Evolutionary conservation across 1,284 basidiomycete genomes (phyloP), one percentile per base, ranked within the genome.

Genomic region (Agroathelia rolfsii): DNA sequence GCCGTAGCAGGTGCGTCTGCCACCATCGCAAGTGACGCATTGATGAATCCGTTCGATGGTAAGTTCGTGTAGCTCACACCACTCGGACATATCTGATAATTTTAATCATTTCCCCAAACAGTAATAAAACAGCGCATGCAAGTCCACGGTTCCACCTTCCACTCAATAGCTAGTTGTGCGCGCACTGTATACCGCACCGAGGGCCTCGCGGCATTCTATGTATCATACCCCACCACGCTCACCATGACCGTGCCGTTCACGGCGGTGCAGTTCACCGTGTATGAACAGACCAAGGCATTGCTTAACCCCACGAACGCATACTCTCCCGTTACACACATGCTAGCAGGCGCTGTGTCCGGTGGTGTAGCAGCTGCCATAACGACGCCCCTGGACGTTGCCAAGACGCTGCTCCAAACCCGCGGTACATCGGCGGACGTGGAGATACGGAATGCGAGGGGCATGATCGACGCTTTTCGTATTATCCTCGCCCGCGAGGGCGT

Each of bases 41-140:
- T 98, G 39, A 99, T 99, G 95, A 99, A 98, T 59, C 95, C 95
- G 3, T 99, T 99, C 53, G 95, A 99, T 61, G 92, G 92, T 94
- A 55, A 54, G 76, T 58, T 28, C 24, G 15, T 24, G 15, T 41
- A n/a, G n/a, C n/a, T n/a, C n/a, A n/a, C n/a, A n/a, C n/a, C n/a
- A n/a, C n/a, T n/a, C n/a, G 36, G 24, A 19, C 24, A 20, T n/a
- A n/a, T n/a, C n/a, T n/a, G n/a, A 28, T 17, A 13, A 30, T 29
- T 33, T 19, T 25, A 24, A 10, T 40, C 17, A 20, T 18, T 38
- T 37, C 34, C 42, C 17, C 45, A 46, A 42, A 34, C 53, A 94
- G 94, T 98, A 44, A 89, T 98, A 64, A 98, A 98, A 63, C 94
- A 98, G 66, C 79, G 94, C 33, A 97, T 98, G 95, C 94, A 98